Conservation (phyloP, 2,329 filamentous ascomycete species). For the Paecilomyces variotii region DNA sequence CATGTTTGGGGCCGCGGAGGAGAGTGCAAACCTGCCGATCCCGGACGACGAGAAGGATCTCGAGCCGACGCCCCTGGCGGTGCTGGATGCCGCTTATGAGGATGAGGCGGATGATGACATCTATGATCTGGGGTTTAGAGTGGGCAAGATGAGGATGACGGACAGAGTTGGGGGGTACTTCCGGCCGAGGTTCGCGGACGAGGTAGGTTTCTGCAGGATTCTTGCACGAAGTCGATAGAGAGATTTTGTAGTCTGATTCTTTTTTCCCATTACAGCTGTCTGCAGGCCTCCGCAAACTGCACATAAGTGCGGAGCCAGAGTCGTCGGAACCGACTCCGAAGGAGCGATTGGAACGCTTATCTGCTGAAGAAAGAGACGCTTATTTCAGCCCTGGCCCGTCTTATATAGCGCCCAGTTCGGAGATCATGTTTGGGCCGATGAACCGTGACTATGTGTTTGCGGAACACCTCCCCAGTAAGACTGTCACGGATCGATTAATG, state of each 20-base stretch:
- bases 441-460: slow-evolving; percentile 45
- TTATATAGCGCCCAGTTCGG: slow-evolving; percentile 61
- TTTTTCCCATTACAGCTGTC: neutral
- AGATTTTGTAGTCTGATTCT: neutral
- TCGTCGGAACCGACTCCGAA: neutral
- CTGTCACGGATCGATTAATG: slow-evolving; percentile 54
- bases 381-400: slow-evolving; percentile 58
- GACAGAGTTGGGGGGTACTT: slow-evolving; percentile 67
- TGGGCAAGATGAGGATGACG: slow-evolving; percentile 65
- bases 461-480: slow-evolving; percentile 53
- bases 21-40: slow-evolving; percentile 18
- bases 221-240: neutral
- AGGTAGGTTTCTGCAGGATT: slow-evolving; percentile 40
- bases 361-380: slow-evolving; percentile 10
- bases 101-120: slow-evolving; percentile 58
- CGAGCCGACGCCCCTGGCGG: slow-evolving; percentile 55
- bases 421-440: slow-evolving; percentile 56
- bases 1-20: slow-evolving; percentile 42
- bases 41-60: slow-evolving; percentile 50
- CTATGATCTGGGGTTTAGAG: slow-evolving; percentile 62
- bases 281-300: neutral
- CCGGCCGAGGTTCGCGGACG: slow-evolving; percentile 61
- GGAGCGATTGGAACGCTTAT: neutral
- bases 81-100: slow-evolving; percentile 61
- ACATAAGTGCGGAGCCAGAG: neutral